Evolutionary conservation across 345 rosid genomes (phyloP).

Genomic region (Cardamine chenopodiifolia): DNA sequence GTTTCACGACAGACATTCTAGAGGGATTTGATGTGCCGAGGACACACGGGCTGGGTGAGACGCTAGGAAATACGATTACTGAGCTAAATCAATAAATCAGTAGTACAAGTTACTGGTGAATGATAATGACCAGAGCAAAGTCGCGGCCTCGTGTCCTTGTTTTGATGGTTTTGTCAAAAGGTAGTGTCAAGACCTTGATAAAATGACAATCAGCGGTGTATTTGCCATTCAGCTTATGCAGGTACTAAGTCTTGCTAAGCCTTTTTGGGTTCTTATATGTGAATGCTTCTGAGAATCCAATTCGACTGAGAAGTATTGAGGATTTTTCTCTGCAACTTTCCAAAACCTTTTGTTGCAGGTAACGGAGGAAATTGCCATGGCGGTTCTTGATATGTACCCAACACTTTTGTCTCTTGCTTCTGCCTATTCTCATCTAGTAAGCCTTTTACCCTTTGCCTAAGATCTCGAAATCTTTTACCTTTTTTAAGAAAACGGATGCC

Average conservation of each 20-base stretch:
- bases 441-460: conserved; percentile 37
- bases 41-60: conserved; percentile 68
- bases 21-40: conserved; percentile 91
- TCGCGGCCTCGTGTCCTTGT: conserved; percentile 49
- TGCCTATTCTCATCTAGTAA: conserved; percentile 83
- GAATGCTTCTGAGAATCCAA: background rate
- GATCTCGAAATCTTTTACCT: background rate
- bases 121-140: conserved; percentile 45
- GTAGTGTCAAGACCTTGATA: conserved; percentile 79
- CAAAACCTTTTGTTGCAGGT: conserved; percentile 47
- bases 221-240: conserved; percentile 95
- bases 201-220: conserved; percentile 83
- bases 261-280: background rate
- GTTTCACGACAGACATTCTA: conserved; percentile 91
- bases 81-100: conserved; percentile 65
- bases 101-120: conserved; percentile 53
- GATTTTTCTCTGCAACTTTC: background rate
- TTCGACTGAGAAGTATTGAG: background rate
- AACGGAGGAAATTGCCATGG: conserved; percentile 74
- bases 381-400: conserved; percentile 78
- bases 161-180: conserved; percentile 63
- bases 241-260: conserved; percentile 48
- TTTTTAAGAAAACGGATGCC: background rate
- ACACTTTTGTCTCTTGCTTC: conserved; percentile 76
- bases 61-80: conserved; percentile 78